Percentiles rank a stretch among this genome's conserved stretches.
Conservation (phyloP, 2,329 filamentous ascomycete genomes). For the Sporothrix luriei region DNA sequence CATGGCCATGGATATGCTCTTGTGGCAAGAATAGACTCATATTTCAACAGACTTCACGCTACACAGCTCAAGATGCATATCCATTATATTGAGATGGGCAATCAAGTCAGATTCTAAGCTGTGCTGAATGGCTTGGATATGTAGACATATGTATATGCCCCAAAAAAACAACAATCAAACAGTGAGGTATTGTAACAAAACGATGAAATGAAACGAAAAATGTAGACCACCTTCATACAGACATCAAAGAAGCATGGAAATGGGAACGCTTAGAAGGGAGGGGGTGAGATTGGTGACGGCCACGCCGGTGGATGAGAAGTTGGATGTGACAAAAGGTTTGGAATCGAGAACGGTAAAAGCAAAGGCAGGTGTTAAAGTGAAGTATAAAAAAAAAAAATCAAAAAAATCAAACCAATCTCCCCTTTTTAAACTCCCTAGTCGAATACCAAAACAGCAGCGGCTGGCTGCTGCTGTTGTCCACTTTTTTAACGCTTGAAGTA, state of each 20-base stretch:
- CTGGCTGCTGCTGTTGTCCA: background rate
- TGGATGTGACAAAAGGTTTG: background rate
- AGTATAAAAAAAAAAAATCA: no score
- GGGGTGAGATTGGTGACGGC: background rate
- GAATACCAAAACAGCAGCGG: background rate
- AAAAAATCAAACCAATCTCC: conserved; percentile 20
- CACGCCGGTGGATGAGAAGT: background rate
- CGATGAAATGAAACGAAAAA: background rate
- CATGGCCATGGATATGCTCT: no score
- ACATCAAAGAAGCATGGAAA: background rate
- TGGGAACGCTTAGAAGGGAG: background rate
- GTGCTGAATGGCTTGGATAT: conserved; percentile 2
- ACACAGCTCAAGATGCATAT: no score
- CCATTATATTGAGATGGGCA: no score
- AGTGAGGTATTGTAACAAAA: background rate
- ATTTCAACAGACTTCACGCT: no score
- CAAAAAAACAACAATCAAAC: background rate
- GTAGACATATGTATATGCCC: conserved; percentile 3
- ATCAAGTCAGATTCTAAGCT: conserved; percentile 1
- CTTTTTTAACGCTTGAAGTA: conserved; percentile 43
- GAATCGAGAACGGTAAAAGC: background rate
- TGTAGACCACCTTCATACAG: conserved; percentile 17
- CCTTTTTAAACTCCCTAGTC: conserved; percentile 1
- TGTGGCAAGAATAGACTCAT: no score
- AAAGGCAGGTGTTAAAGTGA: background rate